Conservation (phyloP, 768 basidiomycete species). For the Piloderma croceum region DNA sequence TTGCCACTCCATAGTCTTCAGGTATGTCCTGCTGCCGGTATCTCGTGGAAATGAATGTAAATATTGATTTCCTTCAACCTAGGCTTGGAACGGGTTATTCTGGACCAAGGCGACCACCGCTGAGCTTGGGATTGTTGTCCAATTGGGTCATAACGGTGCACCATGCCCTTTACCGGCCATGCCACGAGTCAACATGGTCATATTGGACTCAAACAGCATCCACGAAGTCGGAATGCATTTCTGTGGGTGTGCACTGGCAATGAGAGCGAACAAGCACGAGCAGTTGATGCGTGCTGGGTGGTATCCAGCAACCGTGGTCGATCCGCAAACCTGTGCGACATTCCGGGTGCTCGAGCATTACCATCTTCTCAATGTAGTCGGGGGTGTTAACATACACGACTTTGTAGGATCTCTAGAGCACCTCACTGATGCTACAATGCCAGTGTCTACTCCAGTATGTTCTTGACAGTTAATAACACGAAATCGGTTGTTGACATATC, state of each 20-base stretch:
- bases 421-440: constrained; percentile 3
- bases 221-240: constrained; percentile 13
- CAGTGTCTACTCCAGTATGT: constrained; percentile 3
- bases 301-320: constrained; percentile 16
- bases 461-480: neutral
- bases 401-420: constrained; percentile 14
- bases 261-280: neutral
- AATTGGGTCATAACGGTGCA: constrained; percentile 11
- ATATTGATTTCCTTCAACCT: neutral
- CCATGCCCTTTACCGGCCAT: constrained; percentile 5
- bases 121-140: constrained; percentile 8
- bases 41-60: neutral
- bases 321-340: constrained; percentile 16
- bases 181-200: constrained; percentile 1
- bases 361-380: constrained; percentile 16
- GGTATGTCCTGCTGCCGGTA: constrained; percentile 7
- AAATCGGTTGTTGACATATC: neutral
- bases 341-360: constrained; percentile 14
- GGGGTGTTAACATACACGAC: constrained; percentile 11
- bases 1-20: constrained; percentile 16
- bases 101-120: constrained; percentile 7
- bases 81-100: constrained; percentile 15
- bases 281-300: constrained; percentile 16
- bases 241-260: constrained; percentile 11
- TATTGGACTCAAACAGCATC: constrained; percentile 16